phyloP scores from a whole-genome alignment of 2,329 filamentous ascomycete species.

The Chaetomiaceae sp. region DNA sequence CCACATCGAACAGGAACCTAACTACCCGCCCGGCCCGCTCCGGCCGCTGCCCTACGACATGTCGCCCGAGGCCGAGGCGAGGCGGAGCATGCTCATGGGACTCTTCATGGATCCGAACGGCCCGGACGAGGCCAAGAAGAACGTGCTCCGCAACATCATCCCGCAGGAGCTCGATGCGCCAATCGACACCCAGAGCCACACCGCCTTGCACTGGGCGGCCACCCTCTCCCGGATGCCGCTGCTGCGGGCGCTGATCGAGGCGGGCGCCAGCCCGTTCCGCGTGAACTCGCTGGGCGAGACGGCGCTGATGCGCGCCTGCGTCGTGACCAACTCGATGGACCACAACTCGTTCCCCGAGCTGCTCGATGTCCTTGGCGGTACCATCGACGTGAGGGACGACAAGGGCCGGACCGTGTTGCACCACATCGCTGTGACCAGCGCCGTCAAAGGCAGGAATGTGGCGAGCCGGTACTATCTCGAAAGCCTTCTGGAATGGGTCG shows the following conservation, averaged over 20 bases:
- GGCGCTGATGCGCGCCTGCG: conserved; percentile 83
- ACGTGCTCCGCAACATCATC: conserved; percentile 68
- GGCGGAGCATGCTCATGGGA: conserved; percentile 73
- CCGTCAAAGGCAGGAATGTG: conserved; percentile 84
- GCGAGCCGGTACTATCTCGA: conserved; percentile 96
- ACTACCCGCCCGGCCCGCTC: conserved; percentile 54
- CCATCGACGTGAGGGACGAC: conserved; percentile 84
- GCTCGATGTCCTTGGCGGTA: conserved; percentile 78
- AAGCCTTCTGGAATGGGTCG: conserved; percentile 87
- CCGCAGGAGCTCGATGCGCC: conserved; percentile 84
- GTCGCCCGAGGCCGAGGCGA: conserved; percentile 65
- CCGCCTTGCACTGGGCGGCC: conserved; percentile 91
- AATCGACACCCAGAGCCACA: conserved; percentile 83
- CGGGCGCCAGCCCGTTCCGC: conserved; percentile 80
- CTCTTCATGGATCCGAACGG: conserved; percentile 71
- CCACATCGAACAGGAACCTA: conserved; percentile 42
- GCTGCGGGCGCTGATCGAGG: conserved; percentile 71
- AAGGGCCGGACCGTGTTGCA: conserved; percentile 89
- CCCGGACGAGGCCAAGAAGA: conserved; percentile 63
- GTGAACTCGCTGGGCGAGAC: conserved; percentile 89
- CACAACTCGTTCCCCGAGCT: conserved; percentile 85
- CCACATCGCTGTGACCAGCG: conserved; percentile 92
- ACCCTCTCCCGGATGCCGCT: conserved; percentile 82
- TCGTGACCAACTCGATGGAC: conserved; percentile 91
- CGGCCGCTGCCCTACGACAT: conserved; percentile 57